A percentile compares a stretch with the other conserved stretches of the same genome.
Conservation (phyloP, 73 alveolate genomes). For the Breviolum minutum region DNA sequence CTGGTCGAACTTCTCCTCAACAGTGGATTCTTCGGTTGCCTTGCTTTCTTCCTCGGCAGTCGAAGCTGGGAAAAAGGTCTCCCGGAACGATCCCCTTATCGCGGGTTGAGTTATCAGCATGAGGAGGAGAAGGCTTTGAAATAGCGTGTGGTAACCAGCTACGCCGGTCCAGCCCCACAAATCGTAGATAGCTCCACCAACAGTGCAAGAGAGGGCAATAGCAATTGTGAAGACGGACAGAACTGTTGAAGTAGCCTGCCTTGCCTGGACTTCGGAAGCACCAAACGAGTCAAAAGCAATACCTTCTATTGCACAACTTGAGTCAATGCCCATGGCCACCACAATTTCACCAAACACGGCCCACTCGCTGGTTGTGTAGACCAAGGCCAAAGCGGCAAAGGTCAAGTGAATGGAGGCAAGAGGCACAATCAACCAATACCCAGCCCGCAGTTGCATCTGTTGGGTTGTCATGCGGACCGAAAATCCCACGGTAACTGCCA, state of each 20-base stretch:
- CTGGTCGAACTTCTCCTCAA: too few relatives aligned
- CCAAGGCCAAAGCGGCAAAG: background rate
- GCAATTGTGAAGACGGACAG: conserved; percentile 22
- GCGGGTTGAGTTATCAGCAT: background rate
- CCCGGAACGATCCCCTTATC: too few relatives aligned
- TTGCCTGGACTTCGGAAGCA: conserved; percentile 5
- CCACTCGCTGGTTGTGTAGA: background rate
- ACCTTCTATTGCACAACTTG: background rate
- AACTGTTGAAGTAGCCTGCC: conserved; percentile 1
- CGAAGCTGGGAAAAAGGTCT: too few relatives aligned
- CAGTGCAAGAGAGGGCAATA: background rate
- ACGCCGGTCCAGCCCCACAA: background rate
- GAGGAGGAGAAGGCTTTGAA: background rate
- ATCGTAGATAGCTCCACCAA: background rate
- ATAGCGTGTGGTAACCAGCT: background rate
- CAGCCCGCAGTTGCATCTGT: conserved; percentile 12
- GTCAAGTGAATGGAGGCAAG: background rate
- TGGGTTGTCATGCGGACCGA: background rate
- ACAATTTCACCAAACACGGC: background rate
- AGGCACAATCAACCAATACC: conserved; percentile 34
- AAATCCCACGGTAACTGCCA: background rate
- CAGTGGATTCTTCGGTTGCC: too few relatives aligned
- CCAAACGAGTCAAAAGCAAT: conserved; percentile 33
- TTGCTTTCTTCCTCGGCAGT: too few relatives aligned
- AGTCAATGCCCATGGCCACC: background rate